A percentile compares a stretch with the other conserved stretches of the same genome.
Conservation (phyloP, 805 yeast genomes). For the Cyberlindnera subsufficiens region DNA sequence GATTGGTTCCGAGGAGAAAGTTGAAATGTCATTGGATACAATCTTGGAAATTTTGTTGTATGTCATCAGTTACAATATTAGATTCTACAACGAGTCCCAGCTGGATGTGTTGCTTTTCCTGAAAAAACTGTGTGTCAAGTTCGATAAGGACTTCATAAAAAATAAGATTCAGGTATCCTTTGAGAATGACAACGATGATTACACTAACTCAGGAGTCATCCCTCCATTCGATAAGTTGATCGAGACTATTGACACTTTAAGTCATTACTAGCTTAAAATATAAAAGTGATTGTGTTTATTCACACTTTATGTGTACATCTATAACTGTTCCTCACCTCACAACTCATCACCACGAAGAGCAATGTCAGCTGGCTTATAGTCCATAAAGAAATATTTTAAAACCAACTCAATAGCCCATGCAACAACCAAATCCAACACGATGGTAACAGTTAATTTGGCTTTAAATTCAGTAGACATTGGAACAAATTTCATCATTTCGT, state of each 20-base stretch:
- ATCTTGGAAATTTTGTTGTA: constrained; percentile 39
- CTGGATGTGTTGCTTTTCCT: constrained; percentile 38
- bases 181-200: constrained; percentile 23
- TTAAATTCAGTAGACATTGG: constrained; percentile 76
- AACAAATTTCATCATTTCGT: constrained; percentile 87
- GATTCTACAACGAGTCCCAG: constrained; percentile 60
- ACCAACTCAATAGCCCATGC: constrained; percentile 73
- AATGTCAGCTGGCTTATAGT: constrained; percentile 87
- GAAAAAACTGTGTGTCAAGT: constrained; percentile 31
- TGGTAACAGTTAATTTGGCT: constrained; percentile 63
- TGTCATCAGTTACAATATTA: constrained; percentile 52
- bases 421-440: constrained; percentile 69
- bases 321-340: not conserved
- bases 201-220: constrained; percentile 20
- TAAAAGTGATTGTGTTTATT: too few relatives aligned
- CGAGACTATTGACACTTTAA: not conserved
- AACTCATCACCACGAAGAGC: constrained; percentile 36
- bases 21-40: constrained; percentile 28
- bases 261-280: not conserved
- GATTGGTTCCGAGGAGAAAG: constrained; percentile 1
- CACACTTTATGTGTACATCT: too few relatives aligned
- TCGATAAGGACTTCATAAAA: constrained; percentile 27
- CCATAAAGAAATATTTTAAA: constrained; percentile 85
- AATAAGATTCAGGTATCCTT: constrained; percentile 23
- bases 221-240: constrained; percentile 23